A percentile compares a stretch with the other conserved stretches of the same genome.
These are phyloP conservation scores for Monosporascus sp. DNA, from an alignment of 2,329 filamentous ascomycete species.

Conservation along the genomic window DNA sequence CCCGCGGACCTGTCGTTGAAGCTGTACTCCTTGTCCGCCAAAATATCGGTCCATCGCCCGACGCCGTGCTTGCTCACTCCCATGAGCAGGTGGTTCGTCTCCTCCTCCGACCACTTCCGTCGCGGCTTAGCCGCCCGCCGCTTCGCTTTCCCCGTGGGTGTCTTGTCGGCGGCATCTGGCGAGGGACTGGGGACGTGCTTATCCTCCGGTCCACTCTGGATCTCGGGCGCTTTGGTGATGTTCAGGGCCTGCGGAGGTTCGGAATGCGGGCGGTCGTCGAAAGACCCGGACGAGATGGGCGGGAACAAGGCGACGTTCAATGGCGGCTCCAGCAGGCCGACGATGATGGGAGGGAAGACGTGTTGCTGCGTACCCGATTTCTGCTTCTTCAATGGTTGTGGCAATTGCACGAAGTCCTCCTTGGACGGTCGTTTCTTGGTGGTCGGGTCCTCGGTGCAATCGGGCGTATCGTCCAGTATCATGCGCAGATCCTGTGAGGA, in stretches of 20 bases:
- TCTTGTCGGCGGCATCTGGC: slow-evolving; percentile 23
- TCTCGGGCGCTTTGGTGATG: slow-evolving; percentile 25
- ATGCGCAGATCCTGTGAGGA: slow-evolving; percentile 39
- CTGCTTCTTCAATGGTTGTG: slow-evolving; percentile 60
- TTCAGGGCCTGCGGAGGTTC: slow-evolving; percentile 37
- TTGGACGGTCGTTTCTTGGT: slow-evolving; percentile 54
- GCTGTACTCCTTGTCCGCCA: slow-evolving; percentile 54
- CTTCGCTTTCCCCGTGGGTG: slow-evolving; percentile 37
- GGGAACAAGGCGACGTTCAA: slow-evolving; percentile 58
- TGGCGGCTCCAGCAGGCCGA: slow-evolving; percentile 57
- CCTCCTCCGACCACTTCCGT: slow-evolving; percentile 59
- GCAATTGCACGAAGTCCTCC: slow-evolving; percentile 59
- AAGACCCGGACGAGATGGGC: slow-evolving; percentile 53
- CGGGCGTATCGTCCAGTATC: slow-evolving; percentile 39
- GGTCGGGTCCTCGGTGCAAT: slow-evolving; percentile 37
- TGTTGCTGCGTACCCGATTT: slow-evolving; percentile 49
- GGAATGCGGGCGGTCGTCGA: slow-evolving; percentile 40
- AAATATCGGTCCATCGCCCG: slow-evolving; percentile 59
- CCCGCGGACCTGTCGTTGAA: slow-evolving; percentile 58
- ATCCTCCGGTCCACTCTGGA: slow-evolving; percentile 18
- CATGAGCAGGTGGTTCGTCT: slow-evolving; percentile 56
- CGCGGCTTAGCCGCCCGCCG: slow-evolving; percentile 52
- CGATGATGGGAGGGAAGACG: slow-evolving; percentile 59
- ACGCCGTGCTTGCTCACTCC: slow-evolving; percentile 59
- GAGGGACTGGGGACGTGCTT: slow-evolving; percentile 20